These are phyloP conservation scores for Ogataea wickerhamii DNA, from an alignment of 805 yeast species.

Conservation along the genomic window DNA sequence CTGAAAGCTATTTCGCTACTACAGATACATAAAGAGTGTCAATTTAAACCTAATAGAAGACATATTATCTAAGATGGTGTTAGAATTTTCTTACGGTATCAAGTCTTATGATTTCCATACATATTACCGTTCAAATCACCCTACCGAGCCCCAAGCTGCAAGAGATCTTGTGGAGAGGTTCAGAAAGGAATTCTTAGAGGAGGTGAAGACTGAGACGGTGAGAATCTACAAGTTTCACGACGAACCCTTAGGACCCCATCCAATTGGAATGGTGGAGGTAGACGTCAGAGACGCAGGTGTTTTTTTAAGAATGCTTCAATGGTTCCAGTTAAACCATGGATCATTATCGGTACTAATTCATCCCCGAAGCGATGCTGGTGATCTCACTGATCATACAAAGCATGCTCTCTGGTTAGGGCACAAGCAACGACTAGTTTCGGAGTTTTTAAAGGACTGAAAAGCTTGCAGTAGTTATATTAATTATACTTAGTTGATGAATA, in stretches of 20 bases:
- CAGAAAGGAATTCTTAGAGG: constrained; percentile 12
- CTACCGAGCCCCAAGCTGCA: constrained; percentile 35
- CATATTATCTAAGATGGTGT: not conserved
- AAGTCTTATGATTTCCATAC: constrained; percentile 54
- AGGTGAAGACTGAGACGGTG: constrained; percentile 36
- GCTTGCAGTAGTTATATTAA: not conserved
- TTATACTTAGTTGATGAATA: not conserved
- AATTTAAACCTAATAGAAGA: no score
- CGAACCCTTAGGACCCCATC: constrained; percentile 56
- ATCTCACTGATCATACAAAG: constrained; percentile 46
- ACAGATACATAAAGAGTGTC: no score
- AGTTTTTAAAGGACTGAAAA: constrained; percentile 1
- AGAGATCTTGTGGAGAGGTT: constrained; percentile 23
- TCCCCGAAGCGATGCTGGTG: constrained; percentile 43
- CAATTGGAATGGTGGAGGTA: constrained; percentile 54
- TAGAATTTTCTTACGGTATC: constrained; percentile 20
- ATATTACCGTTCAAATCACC: constrained; percentile 40
- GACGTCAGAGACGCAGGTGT: constrained; percentile 47
- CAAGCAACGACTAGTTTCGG: constrained; percentile 17
- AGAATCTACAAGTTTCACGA: constrained; percentile 45
- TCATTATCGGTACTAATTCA: constrained; percentile 51
- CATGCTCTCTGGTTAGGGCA: constrained; percentile 57
- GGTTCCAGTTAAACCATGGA: constrained; percentile 52
- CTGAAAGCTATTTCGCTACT: no score
- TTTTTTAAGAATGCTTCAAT: constrained; percentile 44